Percentiles rank a stretch among this genome's conserved stretches.
These are phyloP conservation scores for Diplocarpon mali DNA, from an alignment of 2,329 filamentous ascomycete genomes.

Conservation along the genomic window DNA sequence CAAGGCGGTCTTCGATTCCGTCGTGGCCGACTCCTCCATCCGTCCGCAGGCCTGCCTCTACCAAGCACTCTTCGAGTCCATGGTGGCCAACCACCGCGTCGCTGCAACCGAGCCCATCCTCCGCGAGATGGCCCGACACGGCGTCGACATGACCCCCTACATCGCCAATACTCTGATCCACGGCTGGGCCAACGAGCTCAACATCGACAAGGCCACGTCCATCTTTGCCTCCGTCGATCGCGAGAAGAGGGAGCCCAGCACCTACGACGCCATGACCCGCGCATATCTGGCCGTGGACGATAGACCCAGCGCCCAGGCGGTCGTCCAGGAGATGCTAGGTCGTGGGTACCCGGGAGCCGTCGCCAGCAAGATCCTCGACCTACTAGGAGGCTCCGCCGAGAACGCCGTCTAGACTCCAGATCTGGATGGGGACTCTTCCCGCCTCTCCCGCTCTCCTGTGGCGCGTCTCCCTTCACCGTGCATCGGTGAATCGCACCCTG, in stretches of 20 bases:
- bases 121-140: conserved; percentile 58
- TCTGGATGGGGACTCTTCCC: conserved; percentile 6
- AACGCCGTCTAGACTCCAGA: conserved; percentile 8
- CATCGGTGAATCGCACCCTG: conserved; percentile 12
- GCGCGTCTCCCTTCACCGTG: conserved; percentile 12
- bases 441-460: conserved; percentile 5
- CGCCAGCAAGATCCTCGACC: conserved; percentile 83
- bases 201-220: conserved; percentile 65
- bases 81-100: conserved; percentile 90
- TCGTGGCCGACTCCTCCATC: conserved; percentile 56
- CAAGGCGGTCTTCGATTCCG: conserved; percentile 68
- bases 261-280: conserved; percentile 96
- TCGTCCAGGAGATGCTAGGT: conserved; percentile 83
- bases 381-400: conserved; percentile 46
- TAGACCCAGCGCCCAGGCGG: conserved; percentile 59
- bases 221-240: conserved; percentile 72
- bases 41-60: conserved; percentile 76
- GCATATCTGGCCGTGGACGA: conserved; percentile 81
- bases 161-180: conserved; percentile 98
- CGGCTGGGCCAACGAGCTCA: conserved; percentile 79
- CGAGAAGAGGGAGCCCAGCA: conserved; percentile 84
- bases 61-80: conserved; percentile 91
- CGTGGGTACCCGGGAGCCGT: conserved; percentile 88
- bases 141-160: conserved; percentile 85
- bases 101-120: conserved; percentile 64